Evolutionary conservation across 108 stramenopile species (phyloP).

Genomic region (Schizochytrium sp.): DNA sequence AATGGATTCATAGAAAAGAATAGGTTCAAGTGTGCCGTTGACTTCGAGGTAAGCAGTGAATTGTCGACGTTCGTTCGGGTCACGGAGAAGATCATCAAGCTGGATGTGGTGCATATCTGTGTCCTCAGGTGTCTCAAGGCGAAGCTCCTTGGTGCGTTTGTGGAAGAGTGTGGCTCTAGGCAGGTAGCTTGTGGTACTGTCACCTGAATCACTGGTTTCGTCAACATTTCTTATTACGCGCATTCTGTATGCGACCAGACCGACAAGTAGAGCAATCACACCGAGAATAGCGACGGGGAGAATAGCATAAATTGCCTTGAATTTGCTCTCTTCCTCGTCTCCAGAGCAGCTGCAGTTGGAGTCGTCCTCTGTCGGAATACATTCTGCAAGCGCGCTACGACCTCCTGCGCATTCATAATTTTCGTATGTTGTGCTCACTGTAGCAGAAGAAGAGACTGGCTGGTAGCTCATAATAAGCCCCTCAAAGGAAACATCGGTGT

Average conservation of each 20-base stretch:
- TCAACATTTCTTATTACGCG: too few species aligned
- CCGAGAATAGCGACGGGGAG: too few species aligned
- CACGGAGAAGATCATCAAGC: not conserved
- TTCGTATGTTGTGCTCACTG: not conserved
- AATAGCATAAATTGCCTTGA: not conserved
- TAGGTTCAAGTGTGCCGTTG: slow-evolving; percentile 10
- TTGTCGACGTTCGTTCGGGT: not conserved
- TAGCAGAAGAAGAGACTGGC: not conserved
- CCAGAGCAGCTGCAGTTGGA: not conserved
- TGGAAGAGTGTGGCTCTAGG: too few species aligned
- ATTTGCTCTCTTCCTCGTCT: not conserved
- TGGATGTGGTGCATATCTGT: slow-evolving; percentile 8
- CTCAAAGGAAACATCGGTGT: not conserved
- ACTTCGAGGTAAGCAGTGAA: not conserved
- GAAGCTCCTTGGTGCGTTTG: not conserved
- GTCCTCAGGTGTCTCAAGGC: not conserved
- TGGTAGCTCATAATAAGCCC: not conserved
- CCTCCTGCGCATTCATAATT: not conserved
- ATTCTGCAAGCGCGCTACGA: not conserved
- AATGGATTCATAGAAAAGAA: slow-evolving; percentile 25
- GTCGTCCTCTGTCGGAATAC: not conserved
- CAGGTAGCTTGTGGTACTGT: too few species aligned
- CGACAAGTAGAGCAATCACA: too few species aligned
- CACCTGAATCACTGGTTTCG: too few species aligned
- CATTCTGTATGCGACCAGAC: too few species aligned